A percentile compares a stretch with the other conserved stretches of the same genome.
These are phyloP conservation scores for Trichosporon asahii DNA, from an alignment of 1,284 basidiomycete species.

Conservation along the genomic window DNA sequence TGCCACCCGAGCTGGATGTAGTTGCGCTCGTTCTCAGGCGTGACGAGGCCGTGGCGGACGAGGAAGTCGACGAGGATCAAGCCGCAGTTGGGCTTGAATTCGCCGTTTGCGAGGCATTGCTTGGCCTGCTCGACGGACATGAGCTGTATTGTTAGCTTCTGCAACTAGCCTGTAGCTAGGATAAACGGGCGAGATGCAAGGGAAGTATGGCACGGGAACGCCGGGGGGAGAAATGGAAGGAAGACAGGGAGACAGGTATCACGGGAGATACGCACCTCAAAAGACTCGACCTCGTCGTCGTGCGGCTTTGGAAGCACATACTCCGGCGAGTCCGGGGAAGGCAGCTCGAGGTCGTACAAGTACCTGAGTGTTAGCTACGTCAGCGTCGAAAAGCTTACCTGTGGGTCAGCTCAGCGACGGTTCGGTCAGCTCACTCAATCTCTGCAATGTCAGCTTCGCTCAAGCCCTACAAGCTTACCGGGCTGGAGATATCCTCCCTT, in stretches of 20 bases:
- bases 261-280: slow-evolving; percentile 49
- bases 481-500: slow-evolving; percentile 75
- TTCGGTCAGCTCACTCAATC: slow-evolving; percentile 29
- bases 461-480: slow-evolving; percentile 29
- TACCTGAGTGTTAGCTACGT: slow-evolving; percentile 51
- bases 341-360: slow-evolving; percentile 73
- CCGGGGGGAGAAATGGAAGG: too few relatives aligned
- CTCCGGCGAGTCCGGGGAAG: slow-evolving; percentile 52
- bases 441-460: slow-evolving; percentile 21
- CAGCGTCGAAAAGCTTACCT: too few relatives aligned
- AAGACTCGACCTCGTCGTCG: slow-evolving; percentile 91
- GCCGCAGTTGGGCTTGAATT: slow-evolving; percentile 60
- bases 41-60: slow-evolving; percentile 57
- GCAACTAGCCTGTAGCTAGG: not conserved
- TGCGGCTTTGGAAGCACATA: slow-evolving; percentile 65
- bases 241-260: not conserved
- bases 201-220: too few relatives aligned
- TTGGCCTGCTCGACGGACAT: slow-evolving; percentile 43
- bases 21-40: slow-evolving; percentile 54
- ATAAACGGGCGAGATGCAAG: too few relatives aligned
- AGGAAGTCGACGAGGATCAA: slow-evolving; percentile 59
- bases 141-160: slow-evolving; percentile 31
- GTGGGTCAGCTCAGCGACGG: not conserved
- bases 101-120: slow-evolving; percentile 50
- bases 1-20: slow-evolving; percentile 47